Evolutionary conservation across 2,329 filamentous ascomycete genomes (phyloP).

Genomic region (Aspergillus sojae): DNA sequence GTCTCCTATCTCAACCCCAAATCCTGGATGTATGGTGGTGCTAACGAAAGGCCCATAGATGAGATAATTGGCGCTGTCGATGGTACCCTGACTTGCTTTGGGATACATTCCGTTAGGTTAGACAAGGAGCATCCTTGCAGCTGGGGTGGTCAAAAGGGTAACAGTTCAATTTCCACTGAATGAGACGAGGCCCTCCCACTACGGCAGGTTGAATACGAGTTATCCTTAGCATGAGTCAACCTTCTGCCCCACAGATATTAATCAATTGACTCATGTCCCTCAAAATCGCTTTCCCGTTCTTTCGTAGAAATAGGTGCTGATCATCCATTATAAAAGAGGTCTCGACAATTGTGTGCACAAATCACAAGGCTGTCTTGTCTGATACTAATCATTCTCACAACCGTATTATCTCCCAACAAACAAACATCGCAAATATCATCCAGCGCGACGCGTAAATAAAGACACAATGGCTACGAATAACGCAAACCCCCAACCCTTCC

Average conservation of each 20-base stretch:
- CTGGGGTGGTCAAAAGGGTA: too few relatives aligned
- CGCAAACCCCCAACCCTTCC: slow-evolving; percentile 29
- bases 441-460: neutral
- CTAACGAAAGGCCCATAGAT: too few relatives aligned
- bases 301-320: neutral
- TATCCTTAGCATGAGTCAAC: neutral
- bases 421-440: neutral
- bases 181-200: too few relatives aligned
- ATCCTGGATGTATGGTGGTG: too few relatives aligned
- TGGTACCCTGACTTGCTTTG: too few relatives aligned
- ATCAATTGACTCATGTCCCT: neutral
- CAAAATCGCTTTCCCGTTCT: neutral
- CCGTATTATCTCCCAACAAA: neutral
- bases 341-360: too few relatives aligned
- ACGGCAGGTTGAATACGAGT: neutral
- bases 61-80: too few relatives aligned
- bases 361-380: neutral
- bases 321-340: neutral
- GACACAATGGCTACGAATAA: neutral
- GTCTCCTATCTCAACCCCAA: too few relatives aligned
- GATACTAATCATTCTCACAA: neutral
- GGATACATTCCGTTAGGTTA: too few relatives aligned
- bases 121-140: too few relatives aligned
- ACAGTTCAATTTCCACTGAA: too few relatives aligned
- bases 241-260: neutral